Percentiles rank a stretch among this genome's conserved stretches.
These are phyloP conservation scores for Neoarthrinium moseri DNA, from an alignment of 2,329 filamentous ascomycete species.

Conservation along the genomic window DNA sequence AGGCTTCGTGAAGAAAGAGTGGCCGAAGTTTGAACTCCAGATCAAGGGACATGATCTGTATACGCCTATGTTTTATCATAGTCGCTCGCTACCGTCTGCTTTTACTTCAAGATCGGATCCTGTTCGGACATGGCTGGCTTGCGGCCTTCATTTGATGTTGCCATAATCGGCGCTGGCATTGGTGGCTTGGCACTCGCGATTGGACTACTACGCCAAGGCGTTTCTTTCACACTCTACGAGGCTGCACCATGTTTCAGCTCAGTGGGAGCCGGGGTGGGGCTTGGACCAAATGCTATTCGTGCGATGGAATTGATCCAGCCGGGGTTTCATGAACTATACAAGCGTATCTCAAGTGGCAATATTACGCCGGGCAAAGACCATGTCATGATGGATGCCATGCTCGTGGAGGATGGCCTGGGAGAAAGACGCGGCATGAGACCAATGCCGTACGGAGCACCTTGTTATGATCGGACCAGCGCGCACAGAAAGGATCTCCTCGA, in stretches of 20 bases:
- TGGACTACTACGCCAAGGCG: slow-evolving; percentile 22
- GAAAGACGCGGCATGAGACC: slow-evolving; percentile 32
- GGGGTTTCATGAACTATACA: slow-evolving; percentile 34
- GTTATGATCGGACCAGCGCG: slow-evolving; percentile 36
- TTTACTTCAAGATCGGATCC: background rate
- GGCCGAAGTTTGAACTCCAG: background rate
- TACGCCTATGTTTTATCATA: too few relatives aligned
- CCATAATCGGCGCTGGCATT: slow-evolving; percentile 27
- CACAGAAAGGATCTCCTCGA: slow-evolving; percentile 40
- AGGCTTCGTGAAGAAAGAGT: too few relatives aligned
- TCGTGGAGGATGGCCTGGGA: slow-evolving; percentile 36
- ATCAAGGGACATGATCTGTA: too few relatives aligned
- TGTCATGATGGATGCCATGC: slow-evolving; percentile 38
- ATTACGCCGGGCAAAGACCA: slow-evolving; percentile 33
- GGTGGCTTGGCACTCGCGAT: slow-evolving; percentile 26
- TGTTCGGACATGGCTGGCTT: too few relatives aligned
- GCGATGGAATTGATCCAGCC: slow-evolving; percentile 40
- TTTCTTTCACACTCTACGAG: slow-evolving; percentile 26
- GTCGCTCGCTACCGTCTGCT: background rate
- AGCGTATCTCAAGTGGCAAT: slow-evolving; percentile 36
- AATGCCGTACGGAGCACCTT: slow-evolving; percentile 31
- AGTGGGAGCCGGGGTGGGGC: slow-evolving; percentile 30
- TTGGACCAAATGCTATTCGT: slow-evolving; percentile 38
- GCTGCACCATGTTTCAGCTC: slow-evolving; percentile 18
- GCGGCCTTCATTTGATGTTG: slow-evolving; percentile 15